Base-by-base conservation (phyloP, 106 monocot genomes). In the Amphibolis antarctica region DNA sequence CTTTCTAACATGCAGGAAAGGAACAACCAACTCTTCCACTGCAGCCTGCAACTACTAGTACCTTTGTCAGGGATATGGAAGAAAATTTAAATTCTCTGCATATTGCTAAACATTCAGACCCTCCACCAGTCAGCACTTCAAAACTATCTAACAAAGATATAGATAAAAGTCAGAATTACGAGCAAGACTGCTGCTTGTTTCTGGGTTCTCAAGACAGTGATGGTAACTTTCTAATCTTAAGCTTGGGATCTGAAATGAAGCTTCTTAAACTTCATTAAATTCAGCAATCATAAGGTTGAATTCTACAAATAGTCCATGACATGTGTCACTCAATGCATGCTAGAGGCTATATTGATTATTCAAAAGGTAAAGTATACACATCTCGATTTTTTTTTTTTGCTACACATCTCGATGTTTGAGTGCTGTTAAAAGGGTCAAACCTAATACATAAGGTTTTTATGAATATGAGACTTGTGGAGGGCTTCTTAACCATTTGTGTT, bases 171-270 rank as follows among this genome's bases (percentile, higher is more conserved):
- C 12, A 44, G 11, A 69, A 67, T 42, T 46, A 36, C 43, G 60
- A 65, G 15, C 20, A 72, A 56, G 78, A 74, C 29, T 47, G 53
- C 66, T 29, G 78, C 55, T 71, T 93, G 66, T 89, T 78, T 68
- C 58, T 93, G 24, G 85, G 86, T 70, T 74, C 76, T 65, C 79
- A 62, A 52, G 81, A 67, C 75, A 73, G 30, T 66, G 79, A 67
- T 79, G 93, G 88, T 83, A 49, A 17, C 3, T 20, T 29, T 12
- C 27, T 5, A 59, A 17, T 44, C 23, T 21, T 55, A 56, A 25
- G 12, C 26, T 31, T 12, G 27, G 13, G 23, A 24, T 60, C 46
- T 71, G 23, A 12, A 21, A 27, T 43, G 26, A 42, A 13, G 19
- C 5, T n/a, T n/a, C n/a, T n/a, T n/a, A n/a, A n/a, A n/a, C n/a